Percentiles rank a stretch among this genome's conserved stretches.
phyloP scores from a whole-genome alignment of 352 stramenopile species.

The Peronospora destructor region DNA sequence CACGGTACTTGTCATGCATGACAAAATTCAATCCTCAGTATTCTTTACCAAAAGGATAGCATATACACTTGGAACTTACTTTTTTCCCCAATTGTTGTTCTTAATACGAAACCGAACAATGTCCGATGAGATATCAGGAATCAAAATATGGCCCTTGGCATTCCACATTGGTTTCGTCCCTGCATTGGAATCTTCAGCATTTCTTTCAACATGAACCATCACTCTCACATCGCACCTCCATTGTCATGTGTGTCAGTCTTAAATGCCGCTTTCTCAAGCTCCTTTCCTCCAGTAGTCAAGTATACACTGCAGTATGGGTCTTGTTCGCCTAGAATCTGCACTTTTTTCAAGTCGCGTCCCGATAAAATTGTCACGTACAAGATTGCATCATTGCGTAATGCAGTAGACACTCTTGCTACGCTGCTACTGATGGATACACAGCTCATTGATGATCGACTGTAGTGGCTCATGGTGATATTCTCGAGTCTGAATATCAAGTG shows the following conservation, averaged over 20 bases:
- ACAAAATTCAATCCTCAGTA: background rate
- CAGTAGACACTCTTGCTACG: conserved; percentile 21
- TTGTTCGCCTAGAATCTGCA: conserved; percentile 63
- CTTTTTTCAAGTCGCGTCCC: conserved; percentile 58
- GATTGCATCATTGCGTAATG: conserved; percentile 62
- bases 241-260: conserved; percentile 73
- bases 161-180: conserved; percentile 64
- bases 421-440: conserved; percentile 31
- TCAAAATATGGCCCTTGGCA: conserved; percentile 62
- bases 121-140: conserved; percentile 58
- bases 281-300: conserved; percentile 46
- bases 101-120: conserved; percentile 63
- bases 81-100: conserved; percentile 79
- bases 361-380: conserved; percentile 62
- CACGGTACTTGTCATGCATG: conserved; percentile 32
- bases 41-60: too few relatives aligned
- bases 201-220: background rate
- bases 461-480: conserved; percentile 16
- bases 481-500: background rate
- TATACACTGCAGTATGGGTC: conserved; percentile 66
- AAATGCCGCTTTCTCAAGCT: conserved; percentile 47
- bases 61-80: conserved; percentile 22
- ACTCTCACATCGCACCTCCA: conserved; percentile 30
- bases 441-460: conserved; percentile 24
- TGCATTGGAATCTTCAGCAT: conserved; percentile 15